A percentile compares a stretch with the other conserved stretches of the same genome.
phyloP scores from a whole-genome alignment of 2,329 filamentous ascomycete species.

The Ceratocystis variospora region DNA sequence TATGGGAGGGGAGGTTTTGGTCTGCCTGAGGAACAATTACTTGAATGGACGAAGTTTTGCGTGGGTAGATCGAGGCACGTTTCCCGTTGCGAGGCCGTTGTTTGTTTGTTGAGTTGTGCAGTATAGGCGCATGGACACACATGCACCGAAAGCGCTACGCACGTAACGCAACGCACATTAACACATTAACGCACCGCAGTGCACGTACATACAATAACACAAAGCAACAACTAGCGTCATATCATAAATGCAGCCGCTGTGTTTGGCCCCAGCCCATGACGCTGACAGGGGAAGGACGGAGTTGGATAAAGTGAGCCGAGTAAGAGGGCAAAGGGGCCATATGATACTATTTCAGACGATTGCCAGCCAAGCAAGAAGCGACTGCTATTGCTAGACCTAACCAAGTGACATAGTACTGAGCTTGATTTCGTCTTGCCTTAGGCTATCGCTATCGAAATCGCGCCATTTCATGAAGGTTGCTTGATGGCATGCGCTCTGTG shows the following conservation, averaged over 20 bases:
- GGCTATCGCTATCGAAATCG: neutral
- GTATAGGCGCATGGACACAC: neutral
- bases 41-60: neutral
- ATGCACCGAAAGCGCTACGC: neutral
- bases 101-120: neutral
- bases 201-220: neutral
- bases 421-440: neutral
- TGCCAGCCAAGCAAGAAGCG: neutral
- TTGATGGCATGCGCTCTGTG: neutral
- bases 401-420: neutral
- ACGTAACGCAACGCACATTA: neutral
- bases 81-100: neutral
- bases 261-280: neutral
- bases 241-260: neutral
- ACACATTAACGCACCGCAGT: neutral
- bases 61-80: neutral
- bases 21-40: neutral
- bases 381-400: neutral
- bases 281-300: neutral
- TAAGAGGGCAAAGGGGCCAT: neutral
- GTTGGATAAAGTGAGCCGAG: neutral
- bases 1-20: neutral
- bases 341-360: neutral
- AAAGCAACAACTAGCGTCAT: neutral
- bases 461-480: neutral